phyloP scores from a whole-genome alignment of 495 filamentous ascomycete species.

The Penicillium soppii region DNA sequence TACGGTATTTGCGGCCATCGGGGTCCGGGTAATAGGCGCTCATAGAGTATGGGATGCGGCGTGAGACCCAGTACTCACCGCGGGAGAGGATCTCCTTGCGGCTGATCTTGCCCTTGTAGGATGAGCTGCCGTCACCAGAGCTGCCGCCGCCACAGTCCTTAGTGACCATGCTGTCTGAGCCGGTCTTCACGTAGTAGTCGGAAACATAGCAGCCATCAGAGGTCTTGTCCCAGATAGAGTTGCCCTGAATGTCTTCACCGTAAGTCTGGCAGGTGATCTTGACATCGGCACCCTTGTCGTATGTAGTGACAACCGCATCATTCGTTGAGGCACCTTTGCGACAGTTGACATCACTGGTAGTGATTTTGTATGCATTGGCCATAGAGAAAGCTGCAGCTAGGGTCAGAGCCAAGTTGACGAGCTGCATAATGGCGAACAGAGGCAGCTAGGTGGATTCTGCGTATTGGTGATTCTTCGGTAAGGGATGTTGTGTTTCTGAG shows the following conservation, averaged over 20 bases:
- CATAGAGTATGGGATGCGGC: constrained; percentile 15
- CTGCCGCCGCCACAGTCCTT: constrained; percentile 12
- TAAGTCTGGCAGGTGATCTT: constrained; percentile 14
- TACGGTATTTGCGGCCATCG: constrained; percentile 13
- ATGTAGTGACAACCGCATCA: constrained; percentile 7
- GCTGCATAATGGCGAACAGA: constrained; percentile 11
- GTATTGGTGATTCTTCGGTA: no score
- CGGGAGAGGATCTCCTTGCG: constrained; percentile 16
- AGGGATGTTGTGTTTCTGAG: not conserved
- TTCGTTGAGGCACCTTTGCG: constrained; percentile 12
- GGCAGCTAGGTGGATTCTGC: no score
- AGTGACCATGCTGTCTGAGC: constrained; percentile 13
- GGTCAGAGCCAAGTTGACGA: constrained; percentile 13
- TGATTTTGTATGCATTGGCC: constrained; percentile 12
- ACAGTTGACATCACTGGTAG: constrained; percentile 5
- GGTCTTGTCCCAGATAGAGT: constrained; percentile 17
- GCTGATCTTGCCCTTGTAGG: constrained; percentile 16
- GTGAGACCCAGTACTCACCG: constrained; percentile 13
- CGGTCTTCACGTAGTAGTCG: constrained; percentile 19
- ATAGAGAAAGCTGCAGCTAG: constrained; percentile 14
- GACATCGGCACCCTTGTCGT: constrained; percentile 7
- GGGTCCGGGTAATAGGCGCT: constrained; percentile 13
- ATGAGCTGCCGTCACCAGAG: constrained; percentile 11
- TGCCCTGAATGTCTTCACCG: constrained; percentile 10
- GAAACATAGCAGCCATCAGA: constrained; percentile 14